Conservation (phyloP, 139 green algal genomes). For the Gonium pectorale region DNA sequence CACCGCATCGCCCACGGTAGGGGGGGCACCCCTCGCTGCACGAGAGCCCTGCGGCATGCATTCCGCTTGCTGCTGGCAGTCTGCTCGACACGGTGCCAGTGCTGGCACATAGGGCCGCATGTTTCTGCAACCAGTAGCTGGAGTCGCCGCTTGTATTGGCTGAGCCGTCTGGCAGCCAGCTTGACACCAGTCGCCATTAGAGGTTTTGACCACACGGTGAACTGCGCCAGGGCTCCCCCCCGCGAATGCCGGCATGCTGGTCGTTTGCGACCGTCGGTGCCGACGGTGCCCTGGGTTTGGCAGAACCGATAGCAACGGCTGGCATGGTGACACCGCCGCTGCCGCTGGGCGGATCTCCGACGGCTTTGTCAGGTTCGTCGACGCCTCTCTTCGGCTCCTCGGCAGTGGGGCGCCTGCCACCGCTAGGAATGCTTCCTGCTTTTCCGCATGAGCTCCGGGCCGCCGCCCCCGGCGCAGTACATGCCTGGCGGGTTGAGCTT, state of each 20-base stretch:
- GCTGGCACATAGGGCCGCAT: background rate
- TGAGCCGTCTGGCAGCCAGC: background rate
- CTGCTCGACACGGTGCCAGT: background rate
- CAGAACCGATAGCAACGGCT: too few relatives aligned
- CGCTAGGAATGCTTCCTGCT: background rate
- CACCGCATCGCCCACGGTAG: constrained; percentile 31
- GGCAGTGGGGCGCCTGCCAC: background rate
- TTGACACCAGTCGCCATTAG: background rate
- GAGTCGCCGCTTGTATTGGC: background rate
- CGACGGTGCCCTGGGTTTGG: background rate
- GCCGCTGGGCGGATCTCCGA: background rate
- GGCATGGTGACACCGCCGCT: too few relatives aligned
- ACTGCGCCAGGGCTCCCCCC: background rate
- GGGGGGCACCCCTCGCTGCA: too few relatives aligned
- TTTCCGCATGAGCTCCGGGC: too few relatives aligned
- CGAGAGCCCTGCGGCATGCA: too few relatives aligned
- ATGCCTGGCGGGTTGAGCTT: background rate
- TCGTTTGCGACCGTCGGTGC: background rate
- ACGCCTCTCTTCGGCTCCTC: constrained; percentile 22
- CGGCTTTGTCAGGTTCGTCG: background rate
- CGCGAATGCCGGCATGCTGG: background rate
- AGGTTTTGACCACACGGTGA: background rate
- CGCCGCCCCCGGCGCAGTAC: background rate
- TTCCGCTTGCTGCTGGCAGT: too few relatives aligned
- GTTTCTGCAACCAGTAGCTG: background rate